These are phyloP conservation scores for Phaeosphaeria sp. DNA, from an alignment of 2,329 filamentous ascomycete genomes.

Conservation along the genomic window DNA sequence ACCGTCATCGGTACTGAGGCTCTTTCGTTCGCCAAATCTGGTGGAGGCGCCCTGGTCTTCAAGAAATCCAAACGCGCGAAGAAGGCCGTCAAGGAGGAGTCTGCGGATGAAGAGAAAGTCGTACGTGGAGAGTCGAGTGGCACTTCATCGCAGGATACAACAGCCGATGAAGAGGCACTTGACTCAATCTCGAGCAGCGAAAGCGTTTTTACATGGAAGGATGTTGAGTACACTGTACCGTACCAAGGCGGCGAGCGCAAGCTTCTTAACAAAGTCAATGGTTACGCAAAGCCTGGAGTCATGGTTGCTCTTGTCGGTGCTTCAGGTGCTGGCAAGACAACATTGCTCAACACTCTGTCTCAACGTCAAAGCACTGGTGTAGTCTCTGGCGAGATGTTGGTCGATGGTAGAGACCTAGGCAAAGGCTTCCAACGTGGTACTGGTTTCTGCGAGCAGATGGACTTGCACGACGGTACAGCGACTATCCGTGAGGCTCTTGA, in stretches of 20 bases:
- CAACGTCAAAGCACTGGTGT: slow-evolving; percentile 73
- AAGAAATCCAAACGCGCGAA: slow-evolving; percentile 71
- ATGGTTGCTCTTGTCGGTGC: slow-evolving; percentile 85
- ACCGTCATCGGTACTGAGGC: slow-evolving; percentile 74
- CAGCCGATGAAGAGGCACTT: slow-evolving; percentile 36
- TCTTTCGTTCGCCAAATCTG: slow-evolving; percentile 66
- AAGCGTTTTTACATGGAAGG: slow-evolving; percentile 48
- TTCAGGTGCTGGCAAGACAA: slow-evolving; percentile 83
- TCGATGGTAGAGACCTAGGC: slow-evolving; percentile 68
- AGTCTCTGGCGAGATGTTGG: slow-evolving; percentile 72
- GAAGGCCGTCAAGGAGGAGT: slow-evolving; percentile 56
- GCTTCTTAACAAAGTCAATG: slow-evolving; percentile 72
- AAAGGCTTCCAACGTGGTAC: slow-evolving; percentile 70
- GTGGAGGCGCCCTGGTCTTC: slow-evolving; percentile 74
- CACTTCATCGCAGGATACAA: slow-evolving; percentile 27
- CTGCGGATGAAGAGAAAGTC: slow-evolving; percentile 66
- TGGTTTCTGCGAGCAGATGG: slow-evolving; percentile 75
- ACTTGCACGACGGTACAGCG: slow-evolving; percentile 71
- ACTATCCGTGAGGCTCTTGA: slow-evolving; percentile 72
- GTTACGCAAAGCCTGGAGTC: slow-evolving; percentile 79
- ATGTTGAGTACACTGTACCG: slow-evolving; percentile 71
- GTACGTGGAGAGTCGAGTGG: slow-evolving; percentile 32
- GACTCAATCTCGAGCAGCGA: slow-evolving; percentile 47
- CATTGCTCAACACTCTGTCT: slow-evolving; percentile 77
- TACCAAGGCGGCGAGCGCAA: slow-evolving; percentile 68